These are phyloP conservation scores for Scheffersomyces coipomensis DNA, from an alignment of 805 yeast genomes.

Conservation along the genomic window DNA sequence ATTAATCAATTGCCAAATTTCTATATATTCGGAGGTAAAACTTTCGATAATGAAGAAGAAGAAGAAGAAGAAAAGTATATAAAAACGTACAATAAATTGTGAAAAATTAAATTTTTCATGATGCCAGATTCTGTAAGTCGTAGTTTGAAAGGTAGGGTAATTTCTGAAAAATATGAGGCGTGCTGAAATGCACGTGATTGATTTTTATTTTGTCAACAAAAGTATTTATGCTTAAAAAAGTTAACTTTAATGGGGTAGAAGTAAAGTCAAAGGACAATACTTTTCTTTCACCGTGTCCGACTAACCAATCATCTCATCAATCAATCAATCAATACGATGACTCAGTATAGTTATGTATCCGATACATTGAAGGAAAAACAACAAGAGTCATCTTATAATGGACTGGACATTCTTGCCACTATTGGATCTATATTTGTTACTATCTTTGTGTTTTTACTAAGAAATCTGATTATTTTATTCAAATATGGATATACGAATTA, in stretches of 20 bases:
- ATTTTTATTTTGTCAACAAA: no score
- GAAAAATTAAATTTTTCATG: no score
- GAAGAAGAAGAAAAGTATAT: no score
- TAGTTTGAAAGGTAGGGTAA: no score
- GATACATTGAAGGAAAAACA: background rate
- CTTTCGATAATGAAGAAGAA: constrained; percentile 28
- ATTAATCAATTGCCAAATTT: constrained; percentile 28
- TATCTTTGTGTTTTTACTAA: constrained; percentile 8
- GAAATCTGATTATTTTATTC: constrained; percentile 9
- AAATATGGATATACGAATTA: constrained; percentile 11
- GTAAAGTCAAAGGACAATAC: no score
- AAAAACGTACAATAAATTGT: no score
- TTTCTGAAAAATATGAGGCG: no score
- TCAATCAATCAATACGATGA: background rate
- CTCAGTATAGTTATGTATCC: background rate
- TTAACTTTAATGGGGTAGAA: no score
- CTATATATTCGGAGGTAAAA: constrained; percentile 36
- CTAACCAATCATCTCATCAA: background rate
- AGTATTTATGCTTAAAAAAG: no score
- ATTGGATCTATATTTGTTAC: constrained; percentile 9
- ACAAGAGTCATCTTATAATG: background rate
- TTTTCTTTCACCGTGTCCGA: constrained; percentile 1
- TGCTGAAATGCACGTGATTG: no score
- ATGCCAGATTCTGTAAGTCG: no score
- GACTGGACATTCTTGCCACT: constrained; percentile 9